phyloP scores from a whole-genome alignment of 2,329 filamentous ascomycete species.

The Ophiocordyceps sinensis region DNA sequence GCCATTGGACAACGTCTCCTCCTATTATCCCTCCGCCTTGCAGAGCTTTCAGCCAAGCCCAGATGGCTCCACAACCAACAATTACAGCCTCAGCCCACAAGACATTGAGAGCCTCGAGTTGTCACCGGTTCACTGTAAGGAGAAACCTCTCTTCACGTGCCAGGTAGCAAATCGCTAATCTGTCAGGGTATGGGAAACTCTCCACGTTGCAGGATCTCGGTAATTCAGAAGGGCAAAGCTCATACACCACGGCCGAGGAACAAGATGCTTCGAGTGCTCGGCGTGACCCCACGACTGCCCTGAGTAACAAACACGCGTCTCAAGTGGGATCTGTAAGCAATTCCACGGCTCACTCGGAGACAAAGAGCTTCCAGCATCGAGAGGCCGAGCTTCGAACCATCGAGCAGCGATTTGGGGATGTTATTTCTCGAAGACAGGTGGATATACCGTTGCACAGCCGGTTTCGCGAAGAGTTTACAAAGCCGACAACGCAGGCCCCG shows the following conservation, averaged over 20 bases:
- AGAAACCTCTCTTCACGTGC: neutral
- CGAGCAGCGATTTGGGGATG: conserved; percentile 24
- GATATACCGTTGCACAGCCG: conserved; percentile 18
- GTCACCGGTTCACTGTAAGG: conserved; percentile 19
- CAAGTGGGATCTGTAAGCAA: neutral
- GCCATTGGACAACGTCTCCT: conserved; percentile 11
- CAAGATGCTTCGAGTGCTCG: conserved; percentile 4
- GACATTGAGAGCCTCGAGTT: conserved; percentile 20
- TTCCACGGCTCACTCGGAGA: conserved; percentile 16
- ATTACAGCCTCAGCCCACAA: conserved; percentile 14
- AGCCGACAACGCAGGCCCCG: conserved; percentile 1
- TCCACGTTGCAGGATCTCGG: conserved; percentile 6
- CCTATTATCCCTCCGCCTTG: conserved; percentile 18
- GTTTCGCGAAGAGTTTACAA: conserved; percentile 25
- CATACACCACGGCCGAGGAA: conserved; percentile 12
- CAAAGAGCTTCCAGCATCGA: conserved; percentile 21
- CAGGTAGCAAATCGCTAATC: neutral
- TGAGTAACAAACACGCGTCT: neutral
- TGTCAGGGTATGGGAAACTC: conserved; percentile 10
- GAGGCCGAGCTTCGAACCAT: conserved; percentile 24
- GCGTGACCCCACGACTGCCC: neutral
- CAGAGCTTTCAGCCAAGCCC: conserved; percentile 20
- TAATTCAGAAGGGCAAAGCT: conserved; percentile 10
- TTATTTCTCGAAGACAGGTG: conserved; percentile 14
- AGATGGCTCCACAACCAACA: conserved; percentile 10